Base-by-base conservation (phyloP, 2,329 filamentous ascomycete species). In the Neonectria ditissima region DNA sequence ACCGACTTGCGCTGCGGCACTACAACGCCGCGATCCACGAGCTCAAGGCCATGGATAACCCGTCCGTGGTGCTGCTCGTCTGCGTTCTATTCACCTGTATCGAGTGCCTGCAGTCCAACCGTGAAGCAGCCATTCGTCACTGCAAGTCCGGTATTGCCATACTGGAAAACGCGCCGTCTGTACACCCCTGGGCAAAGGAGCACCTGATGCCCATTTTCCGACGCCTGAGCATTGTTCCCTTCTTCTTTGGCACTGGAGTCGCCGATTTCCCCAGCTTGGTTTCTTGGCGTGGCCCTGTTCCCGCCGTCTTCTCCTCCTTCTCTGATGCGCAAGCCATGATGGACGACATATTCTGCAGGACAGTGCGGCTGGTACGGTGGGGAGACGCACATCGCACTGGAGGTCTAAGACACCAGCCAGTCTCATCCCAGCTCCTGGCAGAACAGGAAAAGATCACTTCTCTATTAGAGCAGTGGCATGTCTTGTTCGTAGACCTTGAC, bases 1-100 rank as follows among this genome's bases (percentile, higher is more conserved):
- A 51, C 24, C 65, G 50, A 0, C 63, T 62, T 37, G 65, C 65
- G 11, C 39, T 68, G 13, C 2, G 47, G 0, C 65, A 68, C 8
- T 68, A 68, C 2, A 68, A 65, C 3, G 26, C 65, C 1, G 65
- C 65, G 5, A 68, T 68, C 3, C 30, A 62, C 2, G 34, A 62
- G 16, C 50, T 62, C 4, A 68, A 65, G n/a, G 26, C 57, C 0
- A 34, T 59, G 1, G 32, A 58, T 1, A 65, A 65, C 1, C 53
- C 65, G 41, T 34, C 47, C 2, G n/a, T 56, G 18, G 51, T 67
- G 4, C 10, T 68, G 2, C 47, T 68, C 1, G 56, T 68, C 13
- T 68, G 65, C 16, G 41, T 68, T 0, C 65, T 68, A 7, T 68
- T 68, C 0, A 26, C 67, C 2, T 68, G 65, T 6, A 68, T 68